Evolutionary conservation across 306 rosid species (phyloP).

Genomic region (Mucuna pruriens): DNA sequence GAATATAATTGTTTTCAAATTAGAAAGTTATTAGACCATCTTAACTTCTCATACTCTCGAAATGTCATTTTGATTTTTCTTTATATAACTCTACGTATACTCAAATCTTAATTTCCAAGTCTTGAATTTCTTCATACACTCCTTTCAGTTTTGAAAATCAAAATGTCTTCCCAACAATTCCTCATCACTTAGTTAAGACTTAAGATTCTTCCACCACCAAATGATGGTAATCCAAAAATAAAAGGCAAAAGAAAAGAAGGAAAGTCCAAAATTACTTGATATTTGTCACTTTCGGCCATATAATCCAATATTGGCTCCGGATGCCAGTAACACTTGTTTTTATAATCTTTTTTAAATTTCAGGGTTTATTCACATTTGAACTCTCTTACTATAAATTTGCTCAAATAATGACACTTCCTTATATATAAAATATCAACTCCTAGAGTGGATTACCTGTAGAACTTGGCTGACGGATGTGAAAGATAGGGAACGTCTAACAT

Average conservation of each 20-base stretch:
- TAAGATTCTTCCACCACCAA: neutral
- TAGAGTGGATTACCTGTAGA: neutral
- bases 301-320: conserved; percentile 10
- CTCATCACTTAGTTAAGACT: too few species aligned
- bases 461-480: too few species aligned
- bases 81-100: too few species aligned
- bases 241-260: neutral
- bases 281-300: conserved; percentile 1
- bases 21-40: too few species aligned
- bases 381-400: neutral
- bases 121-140: too few species aligned
- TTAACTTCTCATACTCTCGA: too few species aligned
- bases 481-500: too few species aligned
- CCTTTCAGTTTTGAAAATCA: too few species aligned
- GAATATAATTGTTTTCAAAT: too few species aligned
- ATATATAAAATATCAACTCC: neutral
- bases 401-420: neutral
- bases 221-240: neutral
- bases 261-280: neutral
- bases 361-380: neutral
- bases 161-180: too few species aligned
- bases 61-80: too few species aligned
- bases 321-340: neutral
- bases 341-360: neutral
- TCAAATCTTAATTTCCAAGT: too few species aligned